A percentile compares a stretch with the other conserved stretches of the same genome.
Conservation (phyloP, 371 early-diverging fungal genomes). For the Lichtheimia ramosa region DNA sequence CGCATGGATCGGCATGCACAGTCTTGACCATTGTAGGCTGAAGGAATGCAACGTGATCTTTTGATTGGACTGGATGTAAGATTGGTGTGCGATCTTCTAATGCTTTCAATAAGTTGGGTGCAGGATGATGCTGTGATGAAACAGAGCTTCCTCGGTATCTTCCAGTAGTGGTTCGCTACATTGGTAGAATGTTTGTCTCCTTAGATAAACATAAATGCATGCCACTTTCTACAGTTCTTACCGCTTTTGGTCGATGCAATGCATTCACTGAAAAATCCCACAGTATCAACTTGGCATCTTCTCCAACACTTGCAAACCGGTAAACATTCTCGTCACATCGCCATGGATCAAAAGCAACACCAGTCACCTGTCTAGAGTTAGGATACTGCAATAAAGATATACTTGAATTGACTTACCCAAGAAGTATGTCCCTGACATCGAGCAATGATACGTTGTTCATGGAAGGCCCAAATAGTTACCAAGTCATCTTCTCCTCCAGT, state of each 20-base stretch:
- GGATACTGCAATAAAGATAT: constrained; percentile 8
- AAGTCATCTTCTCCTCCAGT: constrained; percentile 96
- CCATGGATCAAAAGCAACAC: constrained; percentile 91
- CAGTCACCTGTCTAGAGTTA: constrained; percentile 47
- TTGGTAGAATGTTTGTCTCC: too few species aligned
- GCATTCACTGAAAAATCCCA: constrained; percentile 93
- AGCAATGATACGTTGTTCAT: constrained; percentile 76
- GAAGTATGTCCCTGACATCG: constrained; percentile 94
- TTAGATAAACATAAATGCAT: too few species aligned
- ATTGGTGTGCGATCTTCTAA: constrained; percentile 23
- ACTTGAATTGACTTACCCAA: constrained; percentile 60
- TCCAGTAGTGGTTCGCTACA: constrained; percentile 20
- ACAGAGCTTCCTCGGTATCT: constrained; percentile 43
- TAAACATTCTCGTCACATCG: constrained; percentile 82
- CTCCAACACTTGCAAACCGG: constrained; percentile 90
- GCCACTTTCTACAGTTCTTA: constrained; percentile 26
- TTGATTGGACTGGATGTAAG: constrained; percentile 65
- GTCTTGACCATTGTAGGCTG: constrained; percentile 78
- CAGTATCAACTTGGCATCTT: constrained; percentile 84
- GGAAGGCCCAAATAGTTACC: constrained; percentile 88
- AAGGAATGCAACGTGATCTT: constrained; percentile 74
- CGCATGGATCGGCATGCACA: constrained; percentile 75
- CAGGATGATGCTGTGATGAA: constrained; percentile 31
- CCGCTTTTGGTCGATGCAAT: constrained; percentile 72
- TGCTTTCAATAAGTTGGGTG: constrained; percentile 22